Evolutionary conservation across 108 stramenopile species (phyloP).

Genomic region (Chaetoceros muelleri): DNA sequence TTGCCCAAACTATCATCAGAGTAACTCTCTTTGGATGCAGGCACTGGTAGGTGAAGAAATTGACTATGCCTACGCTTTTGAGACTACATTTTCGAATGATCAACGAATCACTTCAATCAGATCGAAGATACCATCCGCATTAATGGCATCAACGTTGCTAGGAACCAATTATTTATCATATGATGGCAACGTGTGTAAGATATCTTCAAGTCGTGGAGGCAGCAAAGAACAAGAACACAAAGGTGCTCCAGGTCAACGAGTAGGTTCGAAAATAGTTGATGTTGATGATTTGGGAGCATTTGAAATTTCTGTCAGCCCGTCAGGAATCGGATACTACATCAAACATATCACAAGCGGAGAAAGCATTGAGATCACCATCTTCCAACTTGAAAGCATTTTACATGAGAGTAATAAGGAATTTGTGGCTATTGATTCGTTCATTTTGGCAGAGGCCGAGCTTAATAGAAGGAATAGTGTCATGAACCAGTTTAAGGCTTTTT

Average conservation of each 20-base stretch:
- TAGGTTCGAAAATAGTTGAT: slow-evolving; percentile 17
- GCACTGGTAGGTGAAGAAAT: slow-evolving; percentile 61
- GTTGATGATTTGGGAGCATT: slow-evolving; percentile 48
- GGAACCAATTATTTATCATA: slow-evolving; percentile 50
- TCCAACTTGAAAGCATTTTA: slow-evolving; percentile 12
- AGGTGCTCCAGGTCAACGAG: slow-evolving; percentile 5
- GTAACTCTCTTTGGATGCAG: slow-evolving; percentile 44
- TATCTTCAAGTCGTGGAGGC: slow-evolving; percentile 8
- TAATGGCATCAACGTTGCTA: slow-evolving; percentile 32
- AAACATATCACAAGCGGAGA: slow-evolving; percentile 44
- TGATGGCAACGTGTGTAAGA: slow-evolving; percentile 9
- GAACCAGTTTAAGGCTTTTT: slow-evolving; percentile 2
- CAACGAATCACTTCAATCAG: slow-evolving; percentile 6
- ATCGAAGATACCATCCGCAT: slow-evolving; percentile 30
- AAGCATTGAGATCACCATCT: slow-evolving; percentile 20
- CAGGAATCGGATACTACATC: slow-evolving; percentile 49
- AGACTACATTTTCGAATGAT: slow-evolving; percentile 9
- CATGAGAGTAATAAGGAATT: neutral
- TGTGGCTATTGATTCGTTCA: neutral
- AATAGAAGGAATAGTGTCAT: neutral
- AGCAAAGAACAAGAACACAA: slow-evolving; percentile 3
- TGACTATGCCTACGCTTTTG: slow-evolving; percentile 48
- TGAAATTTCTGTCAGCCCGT: slow-evolving; percentile 43
- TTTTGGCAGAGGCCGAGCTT: neutral
- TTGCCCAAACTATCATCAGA: slow-evolving; percentile 55